Evolutionary conservation across 1,284 basidiomycete genomes (phyloP), one percentile per base, ranked within the genome.

Genomic region (Moniliophthora roreri): DNA sequence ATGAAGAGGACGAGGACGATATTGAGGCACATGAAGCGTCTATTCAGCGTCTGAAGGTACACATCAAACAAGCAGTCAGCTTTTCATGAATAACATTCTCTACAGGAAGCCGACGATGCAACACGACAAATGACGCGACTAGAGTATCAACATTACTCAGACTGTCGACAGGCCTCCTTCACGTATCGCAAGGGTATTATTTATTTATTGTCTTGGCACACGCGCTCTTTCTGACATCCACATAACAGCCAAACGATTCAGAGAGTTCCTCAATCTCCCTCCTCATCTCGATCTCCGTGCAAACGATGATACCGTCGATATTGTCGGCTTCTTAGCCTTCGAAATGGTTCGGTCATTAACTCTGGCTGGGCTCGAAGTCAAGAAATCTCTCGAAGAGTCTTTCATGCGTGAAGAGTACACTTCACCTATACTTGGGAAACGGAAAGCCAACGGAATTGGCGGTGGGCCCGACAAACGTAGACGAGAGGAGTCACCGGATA

Each of bases 81-180:
- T 4, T 37, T 21, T 23, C n/a, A 20, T 8, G 28, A 13, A 40
- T 55, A 32, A 54, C 32, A 16, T 36, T 34, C 21, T 32, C 21
- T 39, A 8, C 66, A 93, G 84, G 93, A 95, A 79, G 94, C 94
- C 3, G 95, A 98, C 68, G 93, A 97, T 62, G 91, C 93, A 4
- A 98, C 96, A 0, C 82, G 93, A 48, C 84, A 93, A 69, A 98
- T 98, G 96, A 97, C 94, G 0, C 80, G 92, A 58, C 95, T 98
- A 66, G 94, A 98, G 64, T 98, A 98, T 67, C 91, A 95, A 57
- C 94, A 97, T 66, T 99, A 98, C 67, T 95, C 95, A 1, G 95
- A 98, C 65, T 98, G 95, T 73, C 83, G 96, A 50, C 95, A 98
- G 70, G 96, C 96, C 0, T 94, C 93, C 9, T 99, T 98, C 70